Evolutionary conservation across 2,329 filamentous ascomycete genomes (phyloP).

Genomic region (Colletotrichum sp.): DNA sequence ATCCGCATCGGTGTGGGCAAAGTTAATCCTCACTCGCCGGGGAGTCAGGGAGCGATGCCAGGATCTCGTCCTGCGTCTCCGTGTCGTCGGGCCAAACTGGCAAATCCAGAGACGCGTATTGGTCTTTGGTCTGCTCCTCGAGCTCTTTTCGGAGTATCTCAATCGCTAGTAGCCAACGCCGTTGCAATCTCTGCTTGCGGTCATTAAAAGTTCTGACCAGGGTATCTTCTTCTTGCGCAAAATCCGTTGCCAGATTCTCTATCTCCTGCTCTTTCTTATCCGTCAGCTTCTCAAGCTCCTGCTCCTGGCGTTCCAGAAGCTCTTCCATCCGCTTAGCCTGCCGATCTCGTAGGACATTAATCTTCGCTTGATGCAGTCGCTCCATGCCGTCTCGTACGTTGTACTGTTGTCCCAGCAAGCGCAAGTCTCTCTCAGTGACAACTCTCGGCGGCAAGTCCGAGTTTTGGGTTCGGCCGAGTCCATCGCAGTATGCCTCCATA

Average conservation of each 20-base stretch:
- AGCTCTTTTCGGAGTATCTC: conserved; percentile 60
- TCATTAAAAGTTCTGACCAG: conserved; percentile 48
- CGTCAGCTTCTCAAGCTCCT: conserved; percentile 51
- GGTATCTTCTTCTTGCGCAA: conserved; percentile 54
- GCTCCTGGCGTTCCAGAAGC: conserved; percentile 58
- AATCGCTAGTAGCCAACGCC: conserved; percentile 57
- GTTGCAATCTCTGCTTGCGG: conserved; percentile 48
- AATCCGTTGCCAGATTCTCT: conserved; percentile 50
- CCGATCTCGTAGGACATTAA: conserved; percentile 69
- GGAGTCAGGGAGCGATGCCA: conserved; percentile 10
- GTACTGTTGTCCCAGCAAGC: conserved; percentile 66
- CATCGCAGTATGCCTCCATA: conserved; percentile 70
- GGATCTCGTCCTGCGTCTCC: conserved; percentile 19
- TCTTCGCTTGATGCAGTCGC: conserved; percentile 62
- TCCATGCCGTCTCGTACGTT: conserved; percentile 64
- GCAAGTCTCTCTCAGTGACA: conserved; percentile 64
- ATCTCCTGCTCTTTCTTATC: conserved; percentile 52
- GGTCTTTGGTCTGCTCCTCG: conserved; percentile 46
- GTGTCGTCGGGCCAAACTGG: conserved; percentile 46
- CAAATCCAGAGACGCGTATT: conserved; percentile 43
- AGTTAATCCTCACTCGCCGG: conserved; percentile 4
- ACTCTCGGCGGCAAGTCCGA: conserved; percentile 50
- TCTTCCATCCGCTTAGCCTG: conserved; percentile 68
- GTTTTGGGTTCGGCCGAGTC: conserved; percentile 46
- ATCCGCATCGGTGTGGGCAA: background rate